Evolutionary conservation across 1,284 basidiomycete genomes (phyloP), one percentile per base, ranked within the genome.

Genomic region (Pulchroboletus neoregius): DNA sequence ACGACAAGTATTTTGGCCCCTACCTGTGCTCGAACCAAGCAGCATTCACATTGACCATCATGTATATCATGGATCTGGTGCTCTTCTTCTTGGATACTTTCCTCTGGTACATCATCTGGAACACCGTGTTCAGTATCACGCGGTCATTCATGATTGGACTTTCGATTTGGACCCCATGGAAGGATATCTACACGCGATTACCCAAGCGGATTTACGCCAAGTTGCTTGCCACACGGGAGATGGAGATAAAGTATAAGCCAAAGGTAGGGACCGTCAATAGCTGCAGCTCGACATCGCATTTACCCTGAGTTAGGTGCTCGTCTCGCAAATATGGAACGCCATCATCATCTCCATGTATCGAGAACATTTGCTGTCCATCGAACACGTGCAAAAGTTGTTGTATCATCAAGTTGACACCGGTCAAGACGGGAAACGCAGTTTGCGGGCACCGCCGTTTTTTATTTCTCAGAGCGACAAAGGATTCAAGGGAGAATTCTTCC

Each of bases 331-430:
- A 50, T 96, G 94, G 94, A 97, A 97, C 66, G 93, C 94, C 31
- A 84, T 97, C 70, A 95, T 97, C 70, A 96, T 97, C 56, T 96
- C 93, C n/a, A 97, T 97, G 94, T 97, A 96, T 69, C 86, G 94
- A 61, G 94, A 96, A 67, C 94, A 96, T 66, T 67, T 96, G n/a
- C 73, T 96, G 32, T 95, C 92, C 40, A 95, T 95, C 65, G 91
- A 94, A 56, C 92, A 96, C 63, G 92, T 96, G 28, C 92, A 95
- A 71, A 92, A 92, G 62, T 71, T 96, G 7, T 78, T 96, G 6
- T 96, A 97, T 62, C 94, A 96, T 66, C 94, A 96, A 67, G 88
- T 96, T 28, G 90, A 94, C 52, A 84, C 84, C 13, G 79, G 77
- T 28, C 80, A 84, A 39, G 88, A 89, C 53, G 91, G 91, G 41